Evolutionary conservation across 768 basidiomycete genomes (phyloP).

Genomic region (Boletus sensibilis): DNA sequence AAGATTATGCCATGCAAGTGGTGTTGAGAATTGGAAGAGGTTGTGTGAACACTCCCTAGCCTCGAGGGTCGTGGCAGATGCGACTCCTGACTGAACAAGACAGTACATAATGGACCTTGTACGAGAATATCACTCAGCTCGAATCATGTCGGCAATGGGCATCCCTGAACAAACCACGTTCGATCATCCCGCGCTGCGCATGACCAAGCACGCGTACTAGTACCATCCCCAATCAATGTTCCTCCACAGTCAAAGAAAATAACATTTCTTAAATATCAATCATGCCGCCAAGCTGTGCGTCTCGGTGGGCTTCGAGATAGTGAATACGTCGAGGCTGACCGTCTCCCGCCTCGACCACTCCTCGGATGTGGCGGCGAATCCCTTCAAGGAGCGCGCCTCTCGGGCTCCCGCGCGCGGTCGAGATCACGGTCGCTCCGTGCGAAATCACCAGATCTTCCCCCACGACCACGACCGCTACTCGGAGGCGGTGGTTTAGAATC

Average conservation of each 20-base stretch:
- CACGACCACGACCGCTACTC: conserved; percentile 42
- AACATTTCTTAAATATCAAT: conserved; percentile 21
- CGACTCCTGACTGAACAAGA: no score
- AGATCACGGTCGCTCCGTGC: conserved; percentile 37
- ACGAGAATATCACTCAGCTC: no score
- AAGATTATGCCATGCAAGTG: not conserved
- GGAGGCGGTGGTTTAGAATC: conserved; percentile 53
- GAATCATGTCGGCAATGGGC: no score
- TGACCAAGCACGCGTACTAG: not conserved
- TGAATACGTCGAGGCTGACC: conserved; percentile 36
- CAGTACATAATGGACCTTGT: no score
- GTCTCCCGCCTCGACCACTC: conserved; percentile 42
- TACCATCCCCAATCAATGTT: not conserved
- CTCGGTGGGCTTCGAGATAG: conserved; percentile 44
- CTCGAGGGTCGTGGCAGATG: no score
- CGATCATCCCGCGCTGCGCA: not conserved
- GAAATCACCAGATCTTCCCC: conserved; percentile 37
- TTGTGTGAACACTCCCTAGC: not conserved
- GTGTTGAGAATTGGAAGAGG: not conserved
- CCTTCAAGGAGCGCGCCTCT: conserved; percentile 50
- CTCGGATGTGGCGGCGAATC: conserved; percentile 50
- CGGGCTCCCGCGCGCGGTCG: conserved; percentile 40
- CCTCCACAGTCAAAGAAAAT: not conserved
- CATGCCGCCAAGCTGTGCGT: conserved; percentile 34
- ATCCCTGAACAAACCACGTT: not conserved